Conservation (phyloP, 2,329 filamentous ascomycete genomes). For the Cladosporium velox region DNA sequence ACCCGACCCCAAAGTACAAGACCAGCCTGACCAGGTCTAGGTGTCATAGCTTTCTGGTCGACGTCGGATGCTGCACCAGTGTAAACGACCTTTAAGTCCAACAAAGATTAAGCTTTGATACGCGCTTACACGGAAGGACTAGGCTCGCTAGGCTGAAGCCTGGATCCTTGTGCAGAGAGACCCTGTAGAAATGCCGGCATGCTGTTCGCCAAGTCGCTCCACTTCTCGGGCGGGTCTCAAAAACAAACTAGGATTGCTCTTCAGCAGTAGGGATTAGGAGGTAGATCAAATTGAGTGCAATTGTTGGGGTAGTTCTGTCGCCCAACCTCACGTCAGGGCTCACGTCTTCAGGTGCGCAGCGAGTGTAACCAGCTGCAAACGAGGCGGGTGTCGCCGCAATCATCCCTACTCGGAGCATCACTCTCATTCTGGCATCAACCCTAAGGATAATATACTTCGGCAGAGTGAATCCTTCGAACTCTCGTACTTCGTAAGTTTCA, state of each 20-base stretch:
- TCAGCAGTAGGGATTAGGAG: slow-evolving; percentile 2
- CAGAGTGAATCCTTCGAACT: neutral
- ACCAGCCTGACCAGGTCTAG: neutral
- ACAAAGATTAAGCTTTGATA: neutral
- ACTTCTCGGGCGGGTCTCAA: neutral
- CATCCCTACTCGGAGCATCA: neutral
- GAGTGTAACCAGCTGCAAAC: neutral
- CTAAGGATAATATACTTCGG: neutral
- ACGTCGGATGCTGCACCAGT: neutral
- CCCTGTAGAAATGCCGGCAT: neutral
- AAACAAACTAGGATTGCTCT: neutral
- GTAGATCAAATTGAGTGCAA: neutral
- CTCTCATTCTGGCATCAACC: neutral
- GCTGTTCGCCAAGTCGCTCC: neutral
- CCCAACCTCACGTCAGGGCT: neutral
- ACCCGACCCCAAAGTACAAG: neutral
- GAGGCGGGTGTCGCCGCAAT: neutral
- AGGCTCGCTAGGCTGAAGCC: neutral
- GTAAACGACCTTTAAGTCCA: neutral
- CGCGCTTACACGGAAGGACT: neutral
- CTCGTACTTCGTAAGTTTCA: neutral
- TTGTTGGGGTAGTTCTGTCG: slow-evolving; percentile 1
- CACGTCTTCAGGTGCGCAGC: neutral
- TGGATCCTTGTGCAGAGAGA: neutral
- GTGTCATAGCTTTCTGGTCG: neutral